Base-by-base conservation (phyloP, 352 stramenopile species). In the Pythium insidiosum region DNA sequence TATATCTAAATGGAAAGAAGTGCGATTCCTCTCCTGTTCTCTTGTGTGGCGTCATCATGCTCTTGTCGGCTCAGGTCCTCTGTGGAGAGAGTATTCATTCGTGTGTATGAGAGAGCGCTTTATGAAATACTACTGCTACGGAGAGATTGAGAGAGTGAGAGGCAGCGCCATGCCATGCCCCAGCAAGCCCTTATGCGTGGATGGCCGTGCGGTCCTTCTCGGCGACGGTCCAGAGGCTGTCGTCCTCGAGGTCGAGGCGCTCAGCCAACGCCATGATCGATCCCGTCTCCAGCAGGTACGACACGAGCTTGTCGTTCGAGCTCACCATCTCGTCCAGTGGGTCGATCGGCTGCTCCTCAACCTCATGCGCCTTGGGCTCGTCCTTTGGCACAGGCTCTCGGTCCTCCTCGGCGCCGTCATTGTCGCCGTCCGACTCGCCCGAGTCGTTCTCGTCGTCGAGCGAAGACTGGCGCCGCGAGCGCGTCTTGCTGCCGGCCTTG, bases 141-240 rank as follows among this genome's bases (percentile, higher is more conserved):
- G n/a, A n/a, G n/a, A n/a, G n/a, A n/a, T n/a, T n/a, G n/a, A n/a
- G n/a, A n/a, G n/a, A n/a, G n/a, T n/a, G n/a, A n/a, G n/a, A n/a
- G n/a, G n/a, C n/a, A n/a, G n/a, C n/a, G n/a, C n/a, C n/a, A n/a
- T n/a, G n/a, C n/a, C n/a, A n/a, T n/a, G n/a, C n/a, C n/a, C n/a
- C n/a, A n/a, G n/a, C n/a, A n/a, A n/a, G n/a, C 15, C 35, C 47
- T 65, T 57, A 65, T 25, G 79, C 79, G 61, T 92, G 79, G 54
- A 92, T 89, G 28, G 79, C 76, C 15, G 74, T 83, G 63, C 79
- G 61, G 62, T 92, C 79, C 61, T 92, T 88, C 52, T 92, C 79
- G 5, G 72, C 77, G 46, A 92, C 79, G 35, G 66, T 81, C 79
- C 79, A 92, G 56, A 71, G 56, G 56, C 79, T 92, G 58, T 92